These are phyloP conservation scores for Exophiala alcalophila DNA, from an alignment of 2,329 filamentous ascomycete genomes.

Conservation along the genomic window DNA sequence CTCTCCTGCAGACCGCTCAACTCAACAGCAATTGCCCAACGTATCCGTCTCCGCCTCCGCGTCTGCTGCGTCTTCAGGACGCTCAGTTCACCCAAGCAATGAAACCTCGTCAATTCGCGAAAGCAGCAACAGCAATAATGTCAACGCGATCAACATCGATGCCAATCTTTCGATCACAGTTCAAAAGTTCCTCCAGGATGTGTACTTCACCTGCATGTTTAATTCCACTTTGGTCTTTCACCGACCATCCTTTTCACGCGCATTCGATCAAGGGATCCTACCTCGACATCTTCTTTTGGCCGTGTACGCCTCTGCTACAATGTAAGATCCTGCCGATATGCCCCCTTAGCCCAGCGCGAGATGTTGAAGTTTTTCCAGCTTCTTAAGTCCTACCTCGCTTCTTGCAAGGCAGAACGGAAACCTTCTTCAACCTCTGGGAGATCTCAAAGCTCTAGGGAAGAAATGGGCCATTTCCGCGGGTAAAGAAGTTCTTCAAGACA, in stretches of 20 bases:
- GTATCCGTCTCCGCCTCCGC: too few relatives aligned
- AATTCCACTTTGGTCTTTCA: slow-evolving; percentile 16
- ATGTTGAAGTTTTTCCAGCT: neutral
- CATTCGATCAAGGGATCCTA: slow-evolving; percentile 5
- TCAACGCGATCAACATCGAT: neutral
- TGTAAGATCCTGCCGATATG: slow-evolving; percentile 8
- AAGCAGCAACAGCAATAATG: too few relatives aligned
- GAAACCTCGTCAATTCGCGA: too few relatives aligned
- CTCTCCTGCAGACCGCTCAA: neutral
- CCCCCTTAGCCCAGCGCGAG: neutral
- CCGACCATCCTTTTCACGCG: slow-evolving; percentile 5
- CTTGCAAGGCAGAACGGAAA: slow-evolving; percentile 3
- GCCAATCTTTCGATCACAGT: neutral
- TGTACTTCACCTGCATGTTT: slow-evolving; percentile 19
- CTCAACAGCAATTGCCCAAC: neutral
- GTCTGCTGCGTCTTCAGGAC: too few relatives aligned
- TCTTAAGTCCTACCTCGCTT: slow-evolving; percentile 1
- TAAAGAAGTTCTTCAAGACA: slow-evolving; percentile 16
- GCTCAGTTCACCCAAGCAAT: too few relatives aligned
- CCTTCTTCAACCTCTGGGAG: slow-evolving; percentile 9
- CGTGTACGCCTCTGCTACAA: slow-evolving; percentile 14
- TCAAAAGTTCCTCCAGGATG: slow-evolving; percentile 12
- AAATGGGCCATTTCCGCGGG: slow-evolving; percentile 16
- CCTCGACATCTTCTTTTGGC: slow-evolving; percentile 7
- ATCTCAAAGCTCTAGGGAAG: slow-evolving; percentile 8